Evolutionary conservation across 805 yeast genomes (phyloP).

Genomic region (Nakazawaea siamensis): DNA sequence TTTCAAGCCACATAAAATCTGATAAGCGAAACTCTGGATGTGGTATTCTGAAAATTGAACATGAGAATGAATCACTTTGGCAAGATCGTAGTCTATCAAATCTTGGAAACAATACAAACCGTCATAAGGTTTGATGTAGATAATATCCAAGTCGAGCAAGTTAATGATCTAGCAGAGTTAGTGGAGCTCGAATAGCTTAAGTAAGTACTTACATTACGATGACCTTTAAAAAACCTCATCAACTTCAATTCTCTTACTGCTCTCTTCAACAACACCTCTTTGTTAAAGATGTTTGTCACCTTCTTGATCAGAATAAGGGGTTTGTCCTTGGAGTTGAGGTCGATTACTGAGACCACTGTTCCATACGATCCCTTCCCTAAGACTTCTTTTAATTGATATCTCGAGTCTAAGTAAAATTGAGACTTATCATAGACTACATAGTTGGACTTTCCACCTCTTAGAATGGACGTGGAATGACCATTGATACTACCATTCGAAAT

Average conservation of each 20-base stretch:
- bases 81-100: slow-evolving; percentile 72
- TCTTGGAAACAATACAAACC: slow-evolving; percentile 91
- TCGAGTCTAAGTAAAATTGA: slow-evolving; percentile 52
- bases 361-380: slow-evolving; percentile 88
- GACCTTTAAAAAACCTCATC: slow-evolving; percentile 80
- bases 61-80: slow-evolving; percentile 69
- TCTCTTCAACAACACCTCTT: slow-evolving; percentile 61
- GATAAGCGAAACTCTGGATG: slow-evolving; percentile 67
- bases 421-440: slow-evolving; percentile 38
- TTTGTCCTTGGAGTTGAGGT: slow-evolving; percentile 29
- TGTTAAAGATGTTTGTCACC: slow-evolving; percentile 60
- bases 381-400: slow-evolving; percentile 49
- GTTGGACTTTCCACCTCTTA: slow-evolving; percentile 6
- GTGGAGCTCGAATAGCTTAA: no score
- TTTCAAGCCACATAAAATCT: slow-evolving; percentile 77
- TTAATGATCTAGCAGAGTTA: slow-evolving; percentile 42
- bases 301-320: slow-evolving; percentile 68
- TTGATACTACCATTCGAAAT: slow-evolving; percentile 1
- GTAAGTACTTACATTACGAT: slow-evolving; percentile 45
- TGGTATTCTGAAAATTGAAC: slow-evolving; percentile 82
- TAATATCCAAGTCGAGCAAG: slow-evolving; percentile 67
- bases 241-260: slow-evolving; percentile 79
- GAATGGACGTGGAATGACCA: slow-evolving; percentile 4
- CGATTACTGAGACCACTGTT: slow-evolving; percentile 69
- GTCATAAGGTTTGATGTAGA: slow-evolving; percentile 58